phyloP scores from a whole-genome alignment of 2,329 filamentous ascomycete species.

The Myriosclerotinia duriaeana region DNA sequence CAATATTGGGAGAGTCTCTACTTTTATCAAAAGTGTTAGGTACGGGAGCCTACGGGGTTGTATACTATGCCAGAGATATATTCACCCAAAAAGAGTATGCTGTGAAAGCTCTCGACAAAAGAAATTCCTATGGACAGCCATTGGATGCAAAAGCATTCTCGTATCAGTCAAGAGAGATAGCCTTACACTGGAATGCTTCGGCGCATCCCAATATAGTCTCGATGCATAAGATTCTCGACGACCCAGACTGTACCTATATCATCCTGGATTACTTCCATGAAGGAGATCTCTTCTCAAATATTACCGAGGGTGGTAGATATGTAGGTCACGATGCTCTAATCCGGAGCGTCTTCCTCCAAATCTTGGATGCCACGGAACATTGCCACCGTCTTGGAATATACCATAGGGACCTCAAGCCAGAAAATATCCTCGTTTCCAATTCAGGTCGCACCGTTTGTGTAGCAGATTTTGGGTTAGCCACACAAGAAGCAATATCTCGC shows the following conservation, averaged over 20 bases:
- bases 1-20: slow-evolving; percentile 66
- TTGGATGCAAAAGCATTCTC: slow-evolving; percentile 82
- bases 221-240: slow-evolving; percentile 89
- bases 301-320: slow-evolving; percentile 92
- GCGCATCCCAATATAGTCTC: slow-evolving; percentile 91
- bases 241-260: slow-evolving; percentile 89
- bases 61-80: slow-evolving; percentile 88
- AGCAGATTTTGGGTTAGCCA: slow-evolving; percentile 95
- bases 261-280: slow-evolving; percentile 96
- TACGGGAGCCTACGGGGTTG: slow-evolving; percentile 93
- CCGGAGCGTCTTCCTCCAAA: slow-evolving; percentile 87
- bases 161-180: slow-evolving; percentile 92
- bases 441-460: slow-evolving; percentile 88
- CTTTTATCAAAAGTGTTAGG: slow-evolving; percentile 84
- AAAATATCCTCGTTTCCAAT: slow-evolving; percentile 94
- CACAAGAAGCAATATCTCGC: slow-evolving; percentile 75
- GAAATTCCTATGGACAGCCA: slow-evolving; percentile 66
- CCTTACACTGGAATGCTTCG: slow-evolving; percentile 84
- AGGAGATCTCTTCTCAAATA: slow-evolving; percentile 95
- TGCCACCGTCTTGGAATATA: slow-evolving; percentile 94
- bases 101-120: slow-evolving; percentile 95
- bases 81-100: slow-evolving; percentile 71
- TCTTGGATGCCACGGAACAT: slow-evolving; percentile 92
- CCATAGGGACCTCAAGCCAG: slow-evolving; percentile 95
- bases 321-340: slow-evolving; percentile 87